Evolutionary conservation across 2,329 filamentous ascomycete genomes (phyloP), one percentile per base, ranked within the genome.

Genomic region (Polychaeton citri): DNA sequence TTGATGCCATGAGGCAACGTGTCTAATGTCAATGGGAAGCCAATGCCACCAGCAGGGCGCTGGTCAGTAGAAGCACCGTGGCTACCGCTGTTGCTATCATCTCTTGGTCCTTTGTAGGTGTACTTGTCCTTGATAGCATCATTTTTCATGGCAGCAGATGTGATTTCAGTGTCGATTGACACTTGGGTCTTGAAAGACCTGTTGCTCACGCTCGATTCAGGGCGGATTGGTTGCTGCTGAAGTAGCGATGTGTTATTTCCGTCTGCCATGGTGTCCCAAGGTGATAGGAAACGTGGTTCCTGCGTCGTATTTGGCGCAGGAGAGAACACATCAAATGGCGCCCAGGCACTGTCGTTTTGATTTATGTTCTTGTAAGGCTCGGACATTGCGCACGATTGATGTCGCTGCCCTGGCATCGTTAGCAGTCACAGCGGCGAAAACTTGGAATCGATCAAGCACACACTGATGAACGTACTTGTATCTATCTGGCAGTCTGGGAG

Each of bases 141-240:
- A 15, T 5, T 3, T 28, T 5, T 28, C 5, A 4, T 15, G 12
- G 12, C 7, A 4, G 24, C 12, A 28, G 24, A 15, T 15, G 12
- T 34, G 7, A 40, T 30, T 3, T 33, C n/a, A 9, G 16, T 17
- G 19, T 28, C 38, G 8, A 13, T 33, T 15, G 34, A 34, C 9
- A 38, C 18, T 36, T 39, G 41, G 7, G 33, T 21, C 15, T 19
- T 18, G 36, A 43, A 43, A 3, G 38, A 34, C n/a, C 16, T 26
- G 26, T 40, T 43, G 7, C 34, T 38, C 13, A 37, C 37, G 31
- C 36, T 41, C 10, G 41, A 43, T 36, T 43, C 38, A 5, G 41
- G 38, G 8, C 41, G 41, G n/a, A 38, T 18, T 18, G 31, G 16
- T 20, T 9, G 26, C 26, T n/a, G n/a, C n/a, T n/a, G n/a, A 7